Base-by-base conservation (phyloP, 176 grass and related monocot genomes). In the Otatea glauca region DNA sequence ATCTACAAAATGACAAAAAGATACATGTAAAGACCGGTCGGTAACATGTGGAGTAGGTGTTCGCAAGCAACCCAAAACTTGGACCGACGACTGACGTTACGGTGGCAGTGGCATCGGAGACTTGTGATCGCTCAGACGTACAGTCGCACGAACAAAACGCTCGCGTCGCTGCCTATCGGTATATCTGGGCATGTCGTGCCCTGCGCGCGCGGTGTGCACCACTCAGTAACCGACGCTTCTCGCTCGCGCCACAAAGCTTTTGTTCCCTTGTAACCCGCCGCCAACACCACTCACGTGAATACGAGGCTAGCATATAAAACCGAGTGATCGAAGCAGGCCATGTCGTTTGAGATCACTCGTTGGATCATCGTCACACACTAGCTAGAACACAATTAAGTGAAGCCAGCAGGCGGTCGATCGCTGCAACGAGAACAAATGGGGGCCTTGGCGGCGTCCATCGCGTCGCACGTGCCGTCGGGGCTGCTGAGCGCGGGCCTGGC, bases 381-480 rank as follows among this genome's bases (percentile, higher is more conserved):
- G 45, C 51, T 54, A 54, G 16, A 54, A 20, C 3, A 27, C 29
- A 48, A 29, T 29, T 29, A 29, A 8, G 21, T 2, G 4, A 32
- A 49, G 70, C 24, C 42, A 43, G 42, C 25, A 34, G 49, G 50
- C 16, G 50, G 50, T 18, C 18, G 50, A 20, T 21, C 7, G 2
- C 27, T 17, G 72, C 73, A 9, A 24, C 16, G 1, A 9, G 1
- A 69, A 7, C 39, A 2, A 4, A 84, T 88, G 87, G 81, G 75
- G 2, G 60, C 76, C 7, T 11, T 84, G 81, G 60, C 75, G 18
- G 74, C 75, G 27, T 84, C 86, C 44, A 83, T 78, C 58, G 75
- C 87, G 68, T 89, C 86, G 44, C 65, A 56, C 58, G 65, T 84
- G 81, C 74, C 86, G 80, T 56, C 87, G 68, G 68, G 81, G 38